Base-by-base conservation (phyloP, 2,329 filamentous ascomycete species). In the Aspergillus neoniger region DNA sequence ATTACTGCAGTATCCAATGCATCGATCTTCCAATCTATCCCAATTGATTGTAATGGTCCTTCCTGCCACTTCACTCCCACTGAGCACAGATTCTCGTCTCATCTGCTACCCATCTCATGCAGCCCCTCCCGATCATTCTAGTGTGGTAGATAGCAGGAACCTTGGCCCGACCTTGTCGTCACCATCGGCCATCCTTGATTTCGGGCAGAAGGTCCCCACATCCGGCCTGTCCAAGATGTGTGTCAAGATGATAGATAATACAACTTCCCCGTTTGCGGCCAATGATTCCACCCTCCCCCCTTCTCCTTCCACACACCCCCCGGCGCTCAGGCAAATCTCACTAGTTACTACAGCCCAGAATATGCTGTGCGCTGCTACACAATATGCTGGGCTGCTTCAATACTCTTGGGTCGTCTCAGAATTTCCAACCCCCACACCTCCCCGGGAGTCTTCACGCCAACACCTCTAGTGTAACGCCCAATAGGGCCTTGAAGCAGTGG, bases 401-500 rank as follows among this genome's bases (percentile, higher is more conserved):
- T 28, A 30, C 47, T 28, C 25, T n/a, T 25, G 25, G 15, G 47
- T 50, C 47, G 25, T 50, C 47, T 50, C 47, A 28, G 17, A 32
- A 32, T 25, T 25, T n/a, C 12, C 12, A 14, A 30, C 47, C 47
- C 47, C 47, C 47, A 50, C 23, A 28, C 28, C 53, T 28, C n/a
- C 30, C 39, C 28, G 39, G 30, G 30, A 55, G 39, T 55, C 39
- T 55, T 47, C 17, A 47, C n/a, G 53, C 53, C 39, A 55, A 17
- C 17, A 61, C 38, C 54, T 30, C 58, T 56, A 15, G 58, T 39
- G 23, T 55, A 49, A 57, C 52, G 44, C 41, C 65, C 66, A 68
- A 68, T 68, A 50, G 63, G 63, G 55, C 39, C 55, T 51, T 19
- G 32, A 58, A 57, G 56, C 57, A 50, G 48, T 48, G 36, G 51